Conservation (phyloP, 441 rosid genomes). For the Biscutella auriculata region DNA sequence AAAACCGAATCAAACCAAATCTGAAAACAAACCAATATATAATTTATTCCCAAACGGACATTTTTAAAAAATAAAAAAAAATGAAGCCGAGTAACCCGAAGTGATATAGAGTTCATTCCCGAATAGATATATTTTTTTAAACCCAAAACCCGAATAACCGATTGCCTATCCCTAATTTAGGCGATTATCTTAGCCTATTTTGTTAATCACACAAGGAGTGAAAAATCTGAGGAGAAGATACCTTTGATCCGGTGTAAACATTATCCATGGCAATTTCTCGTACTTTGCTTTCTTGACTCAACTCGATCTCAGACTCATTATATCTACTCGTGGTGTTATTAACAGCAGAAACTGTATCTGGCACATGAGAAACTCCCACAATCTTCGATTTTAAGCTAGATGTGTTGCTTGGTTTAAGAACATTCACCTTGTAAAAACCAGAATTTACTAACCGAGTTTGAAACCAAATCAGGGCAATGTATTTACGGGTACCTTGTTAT, state of each 20-base stretch:
- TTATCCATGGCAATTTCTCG: slow-evolving; percentile 81
- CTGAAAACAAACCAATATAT: too few species aligned
- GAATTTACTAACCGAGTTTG: too few species aligned
- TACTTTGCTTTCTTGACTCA: slow-evolving; percentile 70
- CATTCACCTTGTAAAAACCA: slow-evolving; percentile 57
- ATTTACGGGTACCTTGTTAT: slow-evolving; percentile 52
- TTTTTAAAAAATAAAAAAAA: too few species aligned
- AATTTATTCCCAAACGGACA: too few species aligned
- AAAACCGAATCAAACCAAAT: too few species aligned
- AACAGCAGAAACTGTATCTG: slow-evolving; percentile 69
- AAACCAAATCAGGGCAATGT: background rate
- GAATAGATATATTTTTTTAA: too few species aligned
- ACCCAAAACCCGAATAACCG: too few species aligned
- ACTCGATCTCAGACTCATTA: slow-evolving; percentile 67
- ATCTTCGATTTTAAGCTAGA: slow-evolving; percentile 67
- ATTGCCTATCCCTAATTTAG: too few species aligned
- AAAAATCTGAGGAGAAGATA: slow-evolving; percentile 21
- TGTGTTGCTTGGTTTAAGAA: slow-evolving; percentile 94
- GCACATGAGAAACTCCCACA: slow-evolving; percentile 39
- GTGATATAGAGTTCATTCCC: too few species aligned
- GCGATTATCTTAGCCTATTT: too few species aligned
- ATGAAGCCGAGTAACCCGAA: too few species aligned
- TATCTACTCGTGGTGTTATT: slow-evolving; percentile 70
- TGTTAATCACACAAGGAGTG: too few species aligned
- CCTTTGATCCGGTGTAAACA: slow-evolving; percentile 43